Evolutionary conservation across 371 early-diverging fungal genomes (phyloP).

Genomic region (Mucor velutinosus): DNA sequence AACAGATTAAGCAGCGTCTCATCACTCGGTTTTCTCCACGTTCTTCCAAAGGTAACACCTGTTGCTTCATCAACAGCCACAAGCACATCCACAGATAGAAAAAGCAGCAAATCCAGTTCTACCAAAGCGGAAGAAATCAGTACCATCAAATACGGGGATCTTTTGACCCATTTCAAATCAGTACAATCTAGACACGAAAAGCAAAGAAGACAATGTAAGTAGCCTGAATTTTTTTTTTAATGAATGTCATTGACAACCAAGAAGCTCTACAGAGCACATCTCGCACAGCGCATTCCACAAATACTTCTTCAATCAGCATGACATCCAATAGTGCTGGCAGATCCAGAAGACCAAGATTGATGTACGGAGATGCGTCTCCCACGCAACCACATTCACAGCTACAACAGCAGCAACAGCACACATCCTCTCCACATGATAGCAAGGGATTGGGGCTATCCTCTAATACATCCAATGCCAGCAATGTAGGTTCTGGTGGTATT

Average conservation of each 20-base stretch:
- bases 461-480: background rate
- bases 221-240: background rate
- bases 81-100: slow-evolving; percentile 8
- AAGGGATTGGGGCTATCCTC: slow-evolving; percentile 17
- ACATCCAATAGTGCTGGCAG: background rate
- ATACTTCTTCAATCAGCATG: background rate
- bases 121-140: slow-evolving; percentile 22
- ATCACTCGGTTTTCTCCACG: slow-evolving; percentile 63
- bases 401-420: background rate
- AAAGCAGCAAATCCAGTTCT: slow-evolving; percentile 14
- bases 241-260: background rate
- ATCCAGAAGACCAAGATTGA: slow-evolving; percentile 16
- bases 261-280: slow-evolving; percentile 26
- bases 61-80: slow-evolving; percentile 9
- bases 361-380: slow-evolving; percentile 8
- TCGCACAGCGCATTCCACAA: slow-evolving; percentile 2
- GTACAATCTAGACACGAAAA: slow-evolving; percentile 65
- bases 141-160: slow-evolving; percentile 53
- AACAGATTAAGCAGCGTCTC: slow-evolving; percentile 83
- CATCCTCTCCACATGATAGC: background rate
- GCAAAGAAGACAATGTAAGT: slow-evolving; percentile 45
- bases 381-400: background rate
- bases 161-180: slow-evolving; percentile 59
- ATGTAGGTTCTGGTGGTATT: slow-evolving; percentile 13
- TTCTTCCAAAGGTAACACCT: slow-evolving; percentile 53